These are phyloP conservation scores for Yarrowia sp. DNA, from an alignment of 805 yeast species.

Conservation along the genomic window DNA sequence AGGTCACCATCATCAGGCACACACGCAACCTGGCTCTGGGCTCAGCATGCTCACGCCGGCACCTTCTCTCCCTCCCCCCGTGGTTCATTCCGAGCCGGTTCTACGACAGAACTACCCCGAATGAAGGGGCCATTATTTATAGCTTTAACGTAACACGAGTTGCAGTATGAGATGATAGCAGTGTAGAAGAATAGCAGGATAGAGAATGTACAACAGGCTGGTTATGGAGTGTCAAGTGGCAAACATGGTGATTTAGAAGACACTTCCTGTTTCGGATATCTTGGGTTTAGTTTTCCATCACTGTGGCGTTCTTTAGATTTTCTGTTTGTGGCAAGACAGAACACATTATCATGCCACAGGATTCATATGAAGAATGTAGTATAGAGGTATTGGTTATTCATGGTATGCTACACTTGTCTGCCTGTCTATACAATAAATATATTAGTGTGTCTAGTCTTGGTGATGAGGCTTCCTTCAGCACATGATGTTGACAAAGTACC, in stretches of 20 bases:
- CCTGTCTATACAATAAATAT: constrained; percentile 8
- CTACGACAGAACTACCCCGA: constrained; percentile 40
- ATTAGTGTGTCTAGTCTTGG: not conserved
- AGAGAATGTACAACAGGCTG: too few species aligned
- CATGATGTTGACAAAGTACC: constrained; percentile 61
- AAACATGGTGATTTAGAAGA: too few species aligned
- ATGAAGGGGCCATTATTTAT: constrained; percentile 5
- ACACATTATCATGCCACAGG: too few species aligned
- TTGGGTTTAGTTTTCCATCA: too few species aligned
- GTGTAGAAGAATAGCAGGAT: too few species aligned
- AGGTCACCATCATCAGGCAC: constrained; percentile 27
- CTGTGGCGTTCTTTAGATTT: too few species aligned
- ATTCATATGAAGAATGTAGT: too few species aligned
- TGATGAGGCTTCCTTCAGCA: not conserved
- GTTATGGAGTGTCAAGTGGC: too few species aligned
- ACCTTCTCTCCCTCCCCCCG: constrained; percentile 40
- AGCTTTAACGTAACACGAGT: constrained; percentile 8
- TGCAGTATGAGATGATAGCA: not conserved
- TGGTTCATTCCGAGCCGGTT: constrained; percentile 42
- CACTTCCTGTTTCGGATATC: too few species aligned
- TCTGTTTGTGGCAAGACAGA: too few species aligned
- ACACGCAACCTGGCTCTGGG: constrained; percentile 35
- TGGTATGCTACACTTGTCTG: too few species aligned
- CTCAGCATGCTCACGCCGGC: constrained; percentile 41
- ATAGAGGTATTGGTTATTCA: too few species aligned